Percentiles rank a stretch among this genome's conserved stretches.
These are phyloP conservation scores for Phascolomyces articulosus DNA, from an alignment of 371 early-diverging fungal genomes.

Conservation along the genomic window DNA sequence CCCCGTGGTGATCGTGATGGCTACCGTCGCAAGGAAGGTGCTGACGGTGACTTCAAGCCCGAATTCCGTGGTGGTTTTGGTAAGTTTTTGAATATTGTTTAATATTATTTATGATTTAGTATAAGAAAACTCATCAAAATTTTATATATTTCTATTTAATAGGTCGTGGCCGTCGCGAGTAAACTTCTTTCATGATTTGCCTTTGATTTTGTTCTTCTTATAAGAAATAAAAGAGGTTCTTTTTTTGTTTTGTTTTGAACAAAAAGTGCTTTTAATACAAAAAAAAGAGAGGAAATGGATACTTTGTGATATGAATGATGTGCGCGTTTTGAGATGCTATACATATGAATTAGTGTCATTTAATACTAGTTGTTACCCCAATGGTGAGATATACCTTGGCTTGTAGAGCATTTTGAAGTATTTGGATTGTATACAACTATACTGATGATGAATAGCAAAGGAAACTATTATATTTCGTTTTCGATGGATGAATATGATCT, in stretches of 20 bases:
- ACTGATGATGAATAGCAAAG: no score
- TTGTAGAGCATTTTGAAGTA: no score
- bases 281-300: no score
- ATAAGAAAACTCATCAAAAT: not conserved
- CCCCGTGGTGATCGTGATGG: constrained; percentile 79
- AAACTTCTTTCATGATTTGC: constrained; percentile 18
- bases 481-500: no score
- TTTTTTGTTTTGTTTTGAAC: not conserved
- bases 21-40: constrained; percentile 95
- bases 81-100: constrained; percentile 29
- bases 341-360: no score
- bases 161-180: constrained; percentile 56
- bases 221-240: not conserved
- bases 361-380: no score
- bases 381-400: no score
- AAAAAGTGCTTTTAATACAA: not conserved
- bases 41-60: constrained; percentile 91
- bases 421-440: no score
- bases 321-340: no score
- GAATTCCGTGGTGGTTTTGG: constrained; percentile 92
- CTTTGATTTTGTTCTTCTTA: no score
- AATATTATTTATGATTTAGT: not conserved
- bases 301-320: no score
- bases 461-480: no score
- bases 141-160: not conserved